phyloP scores from a whole-genome alignment of 805 yeast genomes.

The Saccharomycopsis fodiens region DNA sequence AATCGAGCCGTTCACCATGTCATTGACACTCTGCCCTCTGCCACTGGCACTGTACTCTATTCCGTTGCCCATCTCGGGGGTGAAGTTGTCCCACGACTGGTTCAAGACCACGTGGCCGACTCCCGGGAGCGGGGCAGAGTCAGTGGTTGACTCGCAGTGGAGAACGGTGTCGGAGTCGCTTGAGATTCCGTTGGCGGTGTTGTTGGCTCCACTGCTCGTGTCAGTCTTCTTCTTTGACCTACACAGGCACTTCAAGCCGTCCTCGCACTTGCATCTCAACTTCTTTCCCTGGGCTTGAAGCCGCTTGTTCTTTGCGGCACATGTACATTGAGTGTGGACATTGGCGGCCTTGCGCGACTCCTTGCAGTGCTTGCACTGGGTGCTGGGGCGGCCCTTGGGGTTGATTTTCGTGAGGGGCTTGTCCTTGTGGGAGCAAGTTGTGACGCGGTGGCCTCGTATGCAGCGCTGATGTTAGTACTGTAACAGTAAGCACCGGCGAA shows the following conservation, averaged over 20 bases:
- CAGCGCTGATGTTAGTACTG: slow-evolving; percentile 43
- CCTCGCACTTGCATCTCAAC: slow-evolving; percentile 30
- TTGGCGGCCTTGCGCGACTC: slow-evolving; percentile 62
- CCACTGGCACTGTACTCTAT: too few relatives aligned
- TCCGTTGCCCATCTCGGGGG: neutral
- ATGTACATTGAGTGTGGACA: slow-evolving; percentile 60
- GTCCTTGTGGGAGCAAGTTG: slow-evolving; percentile 88
- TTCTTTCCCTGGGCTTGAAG: slow-evolving; percentile 24
- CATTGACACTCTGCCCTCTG: neutral
- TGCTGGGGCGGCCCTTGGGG: slow-evolving; percentile 93
- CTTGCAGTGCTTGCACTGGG: slow-evolving; percentile 84
- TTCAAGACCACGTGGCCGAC: neutral
- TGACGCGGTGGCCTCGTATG: slow-evolving; percentile 93
- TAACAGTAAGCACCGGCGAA: too few relatives aligned
- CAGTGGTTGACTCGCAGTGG: too few relatives aligned
- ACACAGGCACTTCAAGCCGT: slow-evolving; percentile 20
- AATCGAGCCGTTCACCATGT: too few relatives aligned
- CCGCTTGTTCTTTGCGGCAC: slow-evolving; percentile 48
- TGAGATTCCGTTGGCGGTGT: neutral
- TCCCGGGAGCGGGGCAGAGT: neutral
- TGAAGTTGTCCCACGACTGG: slow-evolving; percentile 8
- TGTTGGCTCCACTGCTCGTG: neutral
- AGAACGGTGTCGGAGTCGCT: neutral
- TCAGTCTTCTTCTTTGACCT: slow-evolving; percentile 6
- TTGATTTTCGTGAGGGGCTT: slow-evolving; percentile 88